These are phyloP conservation scores for Peziza echinospora DNA, from an alignment of 495 filamentous ascomycete species.

Conservation along the genomic window DNA sequence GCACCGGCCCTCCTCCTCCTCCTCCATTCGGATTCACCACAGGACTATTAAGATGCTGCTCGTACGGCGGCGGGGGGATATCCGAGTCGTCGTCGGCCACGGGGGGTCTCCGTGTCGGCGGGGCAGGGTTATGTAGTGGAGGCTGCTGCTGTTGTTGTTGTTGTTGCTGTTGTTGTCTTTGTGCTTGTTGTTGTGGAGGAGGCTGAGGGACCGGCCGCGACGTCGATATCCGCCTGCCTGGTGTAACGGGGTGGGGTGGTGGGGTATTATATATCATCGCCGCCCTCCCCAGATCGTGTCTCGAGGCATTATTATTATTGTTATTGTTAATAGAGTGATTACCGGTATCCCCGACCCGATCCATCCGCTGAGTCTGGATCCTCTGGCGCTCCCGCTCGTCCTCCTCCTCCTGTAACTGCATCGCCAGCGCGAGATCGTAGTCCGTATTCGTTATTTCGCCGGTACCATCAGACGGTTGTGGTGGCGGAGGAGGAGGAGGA, in stretches of 20 bases:
- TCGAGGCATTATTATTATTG: no score
- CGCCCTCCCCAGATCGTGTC: slow-evolving; percentile 11
- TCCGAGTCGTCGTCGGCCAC: neutral
- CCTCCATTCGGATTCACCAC: neutral
- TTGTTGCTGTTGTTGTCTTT: no score
- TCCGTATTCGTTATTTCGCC: slow-evolving; percentile 43
- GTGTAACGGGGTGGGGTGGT: slow-evolving; percentile 2
- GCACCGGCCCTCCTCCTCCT: neutral
- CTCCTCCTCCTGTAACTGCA: slow-evolving; percentile 70
- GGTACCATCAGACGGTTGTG: no score
- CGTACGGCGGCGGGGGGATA: slow-evolving; percentile 15
- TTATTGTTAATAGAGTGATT: no score
- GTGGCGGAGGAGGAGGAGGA: no score
- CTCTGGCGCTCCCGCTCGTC: slow-evolving; percentile 38
- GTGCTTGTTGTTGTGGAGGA: no score
- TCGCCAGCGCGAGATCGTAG: slow-evolving; percentile 52
- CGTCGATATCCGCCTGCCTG: slow-evolving; percentile 4
- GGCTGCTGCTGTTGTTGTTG: neutral
- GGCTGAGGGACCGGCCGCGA: neutral
- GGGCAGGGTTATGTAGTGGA: neutral
- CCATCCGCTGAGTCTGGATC: slow-evolving; percentile 24
- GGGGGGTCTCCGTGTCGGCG: neutral
- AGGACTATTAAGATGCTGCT: neutral
- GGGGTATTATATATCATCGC: neutral
- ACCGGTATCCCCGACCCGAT: no score